Conservation (phyloP, 305 asterid species). For the Salvia sclarea region DNA sequence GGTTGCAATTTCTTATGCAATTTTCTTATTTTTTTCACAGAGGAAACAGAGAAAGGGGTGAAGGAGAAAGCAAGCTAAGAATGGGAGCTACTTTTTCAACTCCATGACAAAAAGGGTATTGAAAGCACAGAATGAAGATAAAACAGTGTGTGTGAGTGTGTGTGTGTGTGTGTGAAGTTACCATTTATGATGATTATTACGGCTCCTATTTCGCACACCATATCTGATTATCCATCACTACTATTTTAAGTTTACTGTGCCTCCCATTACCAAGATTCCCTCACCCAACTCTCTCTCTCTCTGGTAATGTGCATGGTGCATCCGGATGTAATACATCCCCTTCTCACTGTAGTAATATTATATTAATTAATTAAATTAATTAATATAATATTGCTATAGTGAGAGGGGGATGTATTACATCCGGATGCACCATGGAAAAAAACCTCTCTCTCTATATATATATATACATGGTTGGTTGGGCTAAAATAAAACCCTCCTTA, state of each 20-base stretch:
- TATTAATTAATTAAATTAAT: no score
- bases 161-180: not conserved
- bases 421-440: no score
- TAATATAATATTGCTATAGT: no score
- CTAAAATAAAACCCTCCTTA: no score
- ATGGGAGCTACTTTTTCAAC: slow-evolving; percentile 31
- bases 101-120: slow-evolving; percentile 23
- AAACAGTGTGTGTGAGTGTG: slow-evolving; percentile 20
- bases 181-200: slow-evolving; percentile 20
- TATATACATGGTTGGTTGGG: no score
- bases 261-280: slow-evolving; percentile 32
- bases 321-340: no score
- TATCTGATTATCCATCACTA: not conserved
- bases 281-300: no score
- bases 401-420: no score
- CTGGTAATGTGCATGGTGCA: no score
- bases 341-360: no score
- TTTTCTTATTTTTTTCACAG: not conserved
- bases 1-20: slow-evolving; percentile 15
- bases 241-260: not conserved
- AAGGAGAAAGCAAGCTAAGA: slow-evolving; percentile 24
- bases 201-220: slow-evolving; percentile 16
- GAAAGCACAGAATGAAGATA: slow-evolving; percentile 34
- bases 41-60: slow-evolving; percentile 1
- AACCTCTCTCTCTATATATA: not conserved